Percentiles rank a stretch among this genome's conserved stretches.
phyloP scores from a whole-genome alignment of 169 alveolate genomes.

The Eimeria maxima region DNA sequence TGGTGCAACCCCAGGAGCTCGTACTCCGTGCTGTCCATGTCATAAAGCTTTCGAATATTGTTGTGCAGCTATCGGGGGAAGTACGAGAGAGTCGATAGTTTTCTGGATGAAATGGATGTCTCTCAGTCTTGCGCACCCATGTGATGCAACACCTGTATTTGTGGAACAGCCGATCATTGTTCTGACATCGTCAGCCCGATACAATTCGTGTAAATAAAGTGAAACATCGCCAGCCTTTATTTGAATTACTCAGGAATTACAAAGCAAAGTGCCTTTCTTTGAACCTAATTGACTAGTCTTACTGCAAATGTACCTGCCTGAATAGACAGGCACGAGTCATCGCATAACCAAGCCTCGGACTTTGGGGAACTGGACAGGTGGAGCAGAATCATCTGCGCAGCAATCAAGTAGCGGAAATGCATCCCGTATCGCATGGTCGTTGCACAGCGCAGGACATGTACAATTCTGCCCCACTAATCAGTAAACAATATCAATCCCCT shows the following conservation, averaged over 20 bases:
- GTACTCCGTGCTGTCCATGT: too few species aligned
- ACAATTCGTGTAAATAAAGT: not conserved
- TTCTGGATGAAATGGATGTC: not conserved
- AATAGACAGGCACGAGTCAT: not conserved
- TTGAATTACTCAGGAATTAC: not conserved
- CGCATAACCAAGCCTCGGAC: constrained; percentile 72
- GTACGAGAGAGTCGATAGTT: not conserved
- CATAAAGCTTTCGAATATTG: not conserved
- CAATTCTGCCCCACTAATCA: not conserved
- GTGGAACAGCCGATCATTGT: not conserved
- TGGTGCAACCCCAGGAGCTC: not conserved
- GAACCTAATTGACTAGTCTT: not conserved
- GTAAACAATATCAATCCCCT: not conserved
- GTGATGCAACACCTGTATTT: not conserved
- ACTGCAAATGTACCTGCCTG: not conserved
- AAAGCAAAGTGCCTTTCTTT: not conserved
- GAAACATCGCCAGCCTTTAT: not conserved
- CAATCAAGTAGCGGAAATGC: not conserved
- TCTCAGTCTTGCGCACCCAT: not conserved
- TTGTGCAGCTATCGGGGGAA: not conserved
- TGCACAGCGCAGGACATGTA: not conserved
- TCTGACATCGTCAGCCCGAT: not conserved
- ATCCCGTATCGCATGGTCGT: not conserved
- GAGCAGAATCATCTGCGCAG: not conserved
- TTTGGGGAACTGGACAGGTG: constrained; percentile 62